Conservation (phyloP, 371 early-diverging fungal species). For the Mortierella sp. region DNA sequence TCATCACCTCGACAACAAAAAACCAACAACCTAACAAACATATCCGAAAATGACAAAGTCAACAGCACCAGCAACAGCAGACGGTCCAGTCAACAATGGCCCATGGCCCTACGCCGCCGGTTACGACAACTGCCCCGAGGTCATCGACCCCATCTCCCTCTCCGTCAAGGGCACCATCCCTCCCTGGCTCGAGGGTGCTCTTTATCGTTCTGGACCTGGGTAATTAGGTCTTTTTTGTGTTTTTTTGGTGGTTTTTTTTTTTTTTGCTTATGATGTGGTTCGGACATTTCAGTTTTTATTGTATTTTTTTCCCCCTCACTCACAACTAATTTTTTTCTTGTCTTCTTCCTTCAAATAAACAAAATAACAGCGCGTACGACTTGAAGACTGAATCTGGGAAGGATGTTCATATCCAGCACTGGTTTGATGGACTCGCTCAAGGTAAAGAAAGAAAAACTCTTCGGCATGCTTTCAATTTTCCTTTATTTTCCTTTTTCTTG, state of each 20-base stretch:
- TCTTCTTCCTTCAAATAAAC: neutral
- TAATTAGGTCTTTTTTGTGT: slow-evolving; percentile 3
- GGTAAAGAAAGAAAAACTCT: slow-evolving; percentile 11
- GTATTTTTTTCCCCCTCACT: neutral
- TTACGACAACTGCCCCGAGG: slow-evolving; percentile 66
- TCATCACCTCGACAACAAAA: neutral
- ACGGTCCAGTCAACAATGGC: slow-evolving; percentile 24
- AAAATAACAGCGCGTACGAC: slow-evolving; percentile 32
- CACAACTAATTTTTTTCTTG: neutral
- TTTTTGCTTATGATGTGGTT: neutral
- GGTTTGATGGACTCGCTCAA: slow-evolving; percentile 76
- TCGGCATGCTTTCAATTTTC: neutral
- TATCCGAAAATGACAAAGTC: neutral
- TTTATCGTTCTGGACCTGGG: slow-evolving; percentile 70
- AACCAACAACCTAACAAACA: neutral
- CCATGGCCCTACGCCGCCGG: slow-evolving; percentile 57
- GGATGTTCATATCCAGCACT: slow-evolving; percentile 69
- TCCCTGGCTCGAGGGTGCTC: slow-evolving; percentile 69
- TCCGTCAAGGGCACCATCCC: slow-evolving; percentile 68
- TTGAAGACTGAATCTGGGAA: slow-evolving; percentile 61
- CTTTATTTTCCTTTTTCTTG: neutral
- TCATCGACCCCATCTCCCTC: slow-evolving; percentile 59
- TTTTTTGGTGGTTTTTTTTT: neutral
- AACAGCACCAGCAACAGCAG: neutral
- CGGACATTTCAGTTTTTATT: neutral